These are phyloP conservation scores for Quercus suber DNA, from an alignment of 306 rosid genomes.

Conservation along the genomic window DNA sequence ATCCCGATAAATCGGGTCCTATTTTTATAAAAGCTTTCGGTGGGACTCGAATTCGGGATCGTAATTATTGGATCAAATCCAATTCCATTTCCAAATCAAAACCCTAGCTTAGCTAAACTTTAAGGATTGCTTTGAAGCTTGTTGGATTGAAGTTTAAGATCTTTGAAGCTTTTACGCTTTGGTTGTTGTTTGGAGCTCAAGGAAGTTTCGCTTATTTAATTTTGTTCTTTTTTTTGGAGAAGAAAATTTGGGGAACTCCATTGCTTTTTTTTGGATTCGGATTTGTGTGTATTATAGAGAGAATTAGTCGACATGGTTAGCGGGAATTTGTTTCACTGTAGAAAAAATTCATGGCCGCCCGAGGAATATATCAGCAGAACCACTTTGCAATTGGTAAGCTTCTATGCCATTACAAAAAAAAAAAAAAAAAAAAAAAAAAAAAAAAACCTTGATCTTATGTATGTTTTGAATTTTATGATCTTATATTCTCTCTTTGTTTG, in stretches of 20 bases:
- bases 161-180: constrained; percentile 23
- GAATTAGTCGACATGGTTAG: constrained; percentile 53
- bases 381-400: constrained; percentile 74
- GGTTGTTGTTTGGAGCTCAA: constrained; percentile 10
- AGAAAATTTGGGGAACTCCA: background rate
- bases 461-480: background rate
- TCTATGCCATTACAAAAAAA: background rate
- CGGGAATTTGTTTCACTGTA: constrained; percentile 64
- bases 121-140: background rate
- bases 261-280: background rate
- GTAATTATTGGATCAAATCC: background rate
- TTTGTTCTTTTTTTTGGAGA: background rate
- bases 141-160: background rate
- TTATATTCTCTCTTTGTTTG: constrained; percentile 2
- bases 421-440: too few species aligned
- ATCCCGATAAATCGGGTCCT: constrained; percentile 9
- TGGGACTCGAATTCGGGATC: constrained; percentile 10
- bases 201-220: background rate
- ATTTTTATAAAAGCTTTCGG: background rate
- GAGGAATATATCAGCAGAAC: constrained; percentile 73
- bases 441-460: background rate
- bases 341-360: constrained; percentile 97
- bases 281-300: constrained; percentile 1
- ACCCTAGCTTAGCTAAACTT: too few species aligned
- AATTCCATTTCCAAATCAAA: too few species aligned